Evolutionary conservation across 768 basidiomycete species (phyloP).

Genomic region (Podaxis carcinomalis): DNA sequence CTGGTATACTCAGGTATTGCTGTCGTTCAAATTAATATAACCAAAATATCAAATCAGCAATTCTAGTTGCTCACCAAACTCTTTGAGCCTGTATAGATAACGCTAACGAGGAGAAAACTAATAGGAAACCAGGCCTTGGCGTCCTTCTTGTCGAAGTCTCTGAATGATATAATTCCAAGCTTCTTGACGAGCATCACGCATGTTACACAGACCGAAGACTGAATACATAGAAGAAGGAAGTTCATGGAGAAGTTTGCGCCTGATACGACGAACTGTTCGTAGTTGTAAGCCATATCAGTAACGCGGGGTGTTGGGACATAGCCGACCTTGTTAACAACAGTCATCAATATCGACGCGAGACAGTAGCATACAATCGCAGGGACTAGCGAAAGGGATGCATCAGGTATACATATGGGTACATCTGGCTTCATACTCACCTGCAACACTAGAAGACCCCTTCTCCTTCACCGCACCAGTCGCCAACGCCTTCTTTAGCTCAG

Average conservation of each 20-base stretch:
- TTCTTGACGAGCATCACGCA: slow-evolving; percentile 76
- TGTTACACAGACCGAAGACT: slow-evolving; percentile 80
- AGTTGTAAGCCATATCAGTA: not conserved
- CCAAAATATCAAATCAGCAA: not conserved
- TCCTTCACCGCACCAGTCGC: slow-evolving; percentile 26
- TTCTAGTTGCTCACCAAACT: slow-evolving; percentile 68
- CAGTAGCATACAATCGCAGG: slow-evolving; percentile 88
- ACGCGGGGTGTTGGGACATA: not conserved
- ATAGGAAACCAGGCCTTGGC: slow-evolving; percentile 95
- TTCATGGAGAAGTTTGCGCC: slow-evolving; percentile 95
- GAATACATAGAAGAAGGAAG: slow-evolving; percentile 88
- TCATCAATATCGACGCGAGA: slow-evolving; percentile 92
- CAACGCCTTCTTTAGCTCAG: slow-evolving; percentile 47
- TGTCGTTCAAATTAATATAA: slow-evolving; percentile 25
- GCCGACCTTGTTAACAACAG: slow-evolving; percentile 89
- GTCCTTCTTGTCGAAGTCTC: slow-evolving; percentile 76
- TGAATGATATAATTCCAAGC: slow-evolving; percentile 76
- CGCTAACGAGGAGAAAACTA: slow-evolving; percentile 84
- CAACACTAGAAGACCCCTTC: slow-evolving; percentile 21
- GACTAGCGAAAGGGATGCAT: slow-evolving; percentile 37
- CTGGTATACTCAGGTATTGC: slow-evolving; percentile 97
- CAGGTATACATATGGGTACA: not conserved
- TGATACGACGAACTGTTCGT: slow-evolving; percentile 83
- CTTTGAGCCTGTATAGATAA: slow-evolving; percentile 98
- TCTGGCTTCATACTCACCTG: slow-evolving; percentile 20